Conservation (phyloP, 1,139 yeast genomes). For the Casaregolazyma lundiana region DNA sequence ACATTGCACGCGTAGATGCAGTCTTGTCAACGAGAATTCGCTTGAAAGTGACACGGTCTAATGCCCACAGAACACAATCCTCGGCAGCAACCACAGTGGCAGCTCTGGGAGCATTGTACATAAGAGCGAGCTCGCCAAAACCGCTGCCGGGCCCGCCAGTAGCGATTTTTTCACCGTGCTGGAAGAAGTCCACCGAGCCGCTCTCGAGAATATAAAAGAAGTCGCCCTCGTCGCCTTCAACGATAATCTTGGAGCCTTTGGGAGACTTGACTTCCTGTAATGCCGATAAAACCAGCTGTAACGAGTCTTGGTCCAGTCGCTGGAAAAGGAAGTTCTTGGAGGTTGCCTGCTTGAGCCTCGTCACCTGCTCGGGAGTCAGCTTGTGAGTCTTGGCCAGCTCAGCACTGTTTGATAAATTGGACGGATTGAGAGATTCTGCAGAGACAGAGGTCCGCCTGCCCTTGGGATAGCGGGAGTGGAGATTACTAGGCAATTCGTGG, state of each 20-base stretch:
- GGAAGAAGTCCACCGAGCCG: slow-evolving; percentile 79
- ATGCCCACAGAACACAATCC: slow-evolving; percentile 78
- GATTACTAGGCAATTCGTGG: slow-evolving; percentile 3
- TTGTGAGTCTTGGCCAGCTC: slow-evolving; percentile 13
- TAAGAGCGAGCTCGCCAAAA: slow-evolving; percentile 93
- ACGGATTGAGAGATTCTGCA: slow-evolving; percentile 50
- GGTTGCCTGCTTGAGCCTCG: slow-evolving; percentile 65
- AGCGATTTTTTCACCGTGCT: slow-evolving; percentile 68
- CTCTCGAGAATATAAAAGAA: slow-evolving; percentile 83
- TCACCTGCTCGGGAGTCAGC: slow-evolving; percentile 50
- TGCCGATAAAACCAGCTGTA: slow-evolving; percentile 75
- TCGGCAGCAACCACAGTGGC: slow-evolving; percentile 83
- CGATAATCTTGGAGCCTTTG: slow-evolving; percentile 64
- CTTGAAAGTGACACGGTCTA: slow-evolving; percentile 90
- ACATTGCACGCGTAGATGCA: slow-evolving; percentile 82
- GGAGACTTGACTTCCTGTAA: slow-evolving; percentile 64
- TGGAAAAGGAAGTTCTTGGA: slow-evolving; percentile 77
- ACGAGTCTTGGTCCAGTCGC: slow-evolving; percentile 67
- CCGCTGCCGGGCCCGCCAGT: slow-evolving; percentile 80
- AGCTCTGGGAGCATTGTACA: slow-evolving; percentile 97
- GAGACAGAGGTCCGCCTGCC: slow-evolving; percentile 81
- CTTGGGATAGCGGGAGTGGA: slow-evolving; percentile 8
- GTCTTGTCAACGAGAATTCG: slow-evolving; percentile 87
- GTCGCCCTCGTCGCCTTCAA: slow-evolving; percentile 96
- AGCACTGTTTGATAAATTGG: slow-evolving; percentile 19